phyloP scores from a whole-genome alignment of 108 stramenopile species.

The Pseudonitzschia pungens region DNA sequence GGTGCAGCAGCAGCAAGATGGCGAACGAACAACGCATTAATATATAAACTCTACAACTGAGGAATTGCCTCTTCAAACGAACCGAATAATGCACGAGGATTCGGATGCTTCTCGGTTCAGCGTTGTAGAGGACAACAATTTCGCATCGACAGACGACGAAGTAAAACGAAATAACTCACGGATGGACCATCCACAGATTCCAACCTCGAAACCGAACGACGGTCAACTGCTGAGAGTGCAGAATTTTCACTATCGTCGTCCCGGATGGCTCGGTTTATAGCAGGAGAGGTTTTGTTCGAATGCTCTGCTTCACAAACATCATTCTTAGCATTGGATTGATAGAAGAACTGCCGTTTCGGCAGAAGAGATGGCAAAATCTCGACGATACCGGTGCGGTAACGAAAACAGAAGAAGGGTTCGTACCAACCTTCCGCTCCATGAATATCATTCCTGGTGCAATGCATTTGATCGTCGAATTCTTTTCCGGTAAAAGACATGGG shows the following conservation, averaged over 20 bases:
- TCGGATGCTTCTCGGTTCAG: background rate
- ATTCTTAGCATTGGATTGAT: no score
- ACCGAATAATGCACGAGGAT: background rate
- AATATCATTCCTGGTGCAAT: no score
- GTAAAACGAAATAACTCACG: slow-evolving; percentile 11
- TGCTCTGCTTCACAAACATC: no score
- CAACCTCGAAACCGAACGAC: background rate
- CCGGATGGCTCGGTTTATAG: slow-evolving; percentile 62
- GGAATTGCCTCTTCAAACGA: no score
- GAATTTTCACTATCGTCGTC: background rate
- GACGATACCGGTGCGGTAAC: no score
- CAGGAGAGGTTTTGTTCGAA: no score
- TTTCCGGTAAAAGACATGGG: no score
- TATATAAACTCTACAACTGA: background rate
- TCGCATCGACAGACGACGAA: slow-evolving; percentile 2
- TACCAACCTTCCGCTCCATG: no score
- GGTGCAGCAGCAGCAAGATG: background rate
- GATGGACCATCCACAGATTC: background rate
- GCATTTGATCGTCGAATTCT: no score
- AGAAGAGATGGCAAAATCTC: no score
- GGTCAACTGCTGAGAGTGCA: background rate
- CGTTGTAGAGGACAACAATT: background rate
- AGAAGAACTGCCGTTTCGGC: no score
- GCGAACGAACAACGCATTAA: background rate
- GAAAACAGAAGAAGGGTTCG: no score